Conservation (phyloP, 495 filamentous ascomycete species). For the Neurospora sp. region DNA sequence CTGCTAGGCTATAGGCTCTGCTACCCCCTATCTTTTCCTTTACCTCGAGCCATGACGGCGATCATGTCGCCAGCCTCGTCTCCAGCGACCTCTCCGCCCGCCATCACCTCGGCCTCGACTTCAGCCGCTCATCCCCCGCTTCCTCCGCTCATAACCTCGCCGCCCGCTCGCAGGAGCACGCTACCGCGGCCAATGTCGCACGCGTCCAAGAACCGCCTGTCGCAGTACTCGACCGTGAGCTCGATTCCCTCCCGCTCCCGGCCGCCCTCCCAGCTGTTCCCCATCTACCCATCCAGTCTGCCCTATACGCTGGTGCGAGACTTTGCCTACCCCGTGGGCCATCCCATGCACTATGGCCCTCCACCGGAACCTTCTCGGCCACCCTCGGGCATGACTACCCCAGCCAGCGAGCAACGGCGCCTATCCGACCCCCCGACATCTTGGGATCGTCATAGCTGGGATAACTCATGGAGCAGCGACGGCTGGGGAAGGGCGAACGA, state of each 20-base stretch:
- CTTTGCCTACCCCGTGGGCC: slow-evolving; percentile 77
- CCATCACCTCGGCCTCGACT: slow-evolving; percentile 41
- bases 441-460: slow-evolving; percentile 52
- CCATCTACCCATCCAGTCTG: slow-evolving; percentile 80
- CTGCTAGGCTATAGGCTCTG: not conserved
- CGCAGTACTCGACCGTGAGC: slow-evolving; percentile 56
- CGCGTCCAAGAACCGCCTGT: slow-evolving; percentile 58
- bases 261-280: slow-evolving; percentile 66
- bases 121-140: slow-evolving; percentile 45
- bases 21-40: not conserved
- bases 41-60: slow-evolving; percentile 35
- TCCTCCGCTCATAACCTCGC: slow-evolving; percentile 54
- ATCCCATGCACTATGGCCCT: slow-evolving; percentile 91
- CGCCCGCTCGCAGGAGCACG: slow-evolving; percentile 44
- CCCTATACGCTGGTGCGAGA: slow-evolving; percentile 84
- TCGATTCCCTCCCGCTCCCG: slow-evolving; percentile 63
- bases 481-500: slow-evolving; percentile 44
- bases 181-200: slow-evolving; percentile 58
- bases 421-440: slow-evolving; percentile 68
- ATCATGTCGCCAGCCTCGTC: slow-evolving; percentile 49
- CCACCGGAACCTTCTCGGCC: slow-evolving; percentile 59
- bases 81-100: slow-evolving; percentile 43
- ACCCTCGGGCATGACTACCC: slow-evolving; percentile 70
- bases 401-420: slow-evolving; percentile 69
- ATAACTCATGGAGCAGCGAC: slow-evolving; percentile 29